Evolutionary conservation across 306 rosid species (phyloP), one percentile per base, ranked within the genome.

Genomic region (Trifolium dubium): DNA sequence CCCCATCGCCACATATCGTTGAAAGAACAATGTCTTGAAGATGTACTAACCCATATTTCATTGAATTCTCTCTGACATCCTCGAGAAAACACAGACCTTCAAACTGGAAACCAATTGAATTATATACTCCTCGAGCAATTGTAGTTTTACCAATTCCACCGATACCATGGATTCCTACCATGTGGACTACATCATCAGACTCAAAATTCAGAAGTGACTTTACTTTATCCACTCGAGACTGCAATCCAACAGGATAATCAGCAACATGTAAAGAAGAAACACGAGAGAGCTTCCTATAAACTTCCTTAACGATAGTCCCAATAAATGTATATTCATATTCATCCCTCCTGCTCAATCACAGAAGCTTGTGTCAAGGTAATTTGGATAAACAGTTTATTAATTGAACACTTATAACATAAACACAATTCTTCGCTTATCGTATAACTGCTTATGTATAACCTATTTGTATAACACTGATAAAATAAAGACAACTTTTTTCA

Each of bases 101-200:
- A 30, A 60, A 60, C 10, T 2, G 41, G 39, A 13, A 1, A 32
- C 41, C 2, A 0, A 60, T 60, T 14, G 19, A 60, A 60, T 60
- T 60, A 6, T 32, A 60, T 7, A 60, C 41, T 12, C 12, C 65
- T 60, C 11, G 12, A 60, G 66, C 64, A 59, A 59, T 14, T 5
- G 64, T 59, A 14, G 64, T 11, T 30, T 59, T 59, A 2, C 64
- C 64, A 12, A 60, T 60, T 11, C 66, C 66, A 12, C 66, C 66
- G 0, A 14, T 60, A 5, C 66, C 66, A 1, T 3, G 4, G 18
- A 60, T 59, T 10, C 65, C 43, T 31, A 31, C 19, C 19, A 30
- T 60, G 5, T 14, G 19, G 10, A 60, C 66, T 60, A 54, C 0
- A 54, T 7, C 66, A 60, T 60, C 23, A 13, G 66, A 60, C 2